Percentiles rank a stretch among this genome's conserved stretches.
Conservation (phyloP, 352 stramenopile species). For the Saprolegnia parasitica region DNA sequence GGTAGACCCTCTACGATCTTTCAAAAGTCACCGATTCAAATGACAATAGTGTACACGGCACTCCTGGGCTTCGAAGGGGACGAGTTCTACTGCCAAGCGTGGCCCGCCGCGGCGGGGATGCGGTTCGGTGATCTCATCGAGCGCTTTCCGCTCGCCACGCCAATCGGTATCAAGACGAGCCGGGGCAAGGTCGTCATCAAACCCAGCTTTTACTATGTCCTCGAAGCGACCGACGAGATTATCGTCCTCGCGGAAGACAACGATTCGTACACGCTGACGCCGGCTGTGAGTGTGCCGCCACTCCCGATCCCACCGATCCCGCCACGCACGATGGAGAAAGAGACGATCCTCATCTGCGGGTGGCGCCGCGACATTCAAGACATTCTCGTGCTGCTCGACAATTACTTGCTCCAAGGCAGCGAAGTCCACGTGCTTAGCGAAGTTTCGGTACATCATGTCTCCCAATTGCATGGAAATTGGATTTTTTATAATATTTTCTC, state of each 20-base stretch:
- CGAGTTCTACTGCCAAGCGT: slow-evolving; percentile 87
- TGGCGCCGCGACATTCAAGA: slow-evolving; percentile 87
- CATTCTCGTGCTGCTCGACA: slow-evolving; percentile 81
- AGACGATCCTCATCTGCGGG: slow-evolving; percentile 82
- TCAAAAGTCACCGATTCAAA: background rate
- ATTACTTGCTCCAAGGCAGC: slow-evolving; percentile 50
- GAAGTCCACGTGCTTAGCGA: slow-evolving; percentile 82
- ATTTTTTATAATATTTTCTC: too few species aligned
- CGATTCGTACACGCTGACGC: slow-evolving; percentile 74
- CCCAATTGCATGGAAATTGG: background rate
- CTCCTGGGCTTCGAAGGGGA: slow-evolving; percentile 83
- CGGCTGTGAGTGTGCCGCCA: background rate
- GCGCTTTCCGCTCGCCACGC: slow-evolving; percentile 73
- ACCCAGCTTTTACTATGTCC: slow-evolving; percentile 35
- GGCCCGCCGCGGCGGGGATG: slow-evolving; percentile 66
- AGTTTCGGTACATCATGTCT: slow-evolving; percentile 29
- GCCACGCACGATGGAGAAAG: slow-evolving; percentile 30
- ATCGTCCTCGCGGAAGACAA: slow-evolving; percentile 84
- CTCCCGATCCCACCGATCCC: background rate
- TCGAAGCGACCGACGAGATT: slow-evolving; percentile 61
- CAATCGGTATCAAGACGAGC: slow-evolving; percentile 65
- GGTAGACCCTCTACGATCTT: background rate
- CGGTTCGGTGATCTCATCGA: slow-evolving; percentile 58
- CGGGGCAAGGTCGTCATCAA: slow-evolving; percentile 62
- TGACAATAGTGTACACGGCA: slow-evolving; percentile 24